These are phyloP conservation scores for Didymella glomerata DNA, from an alignment of 2,329 filamentous ascomycete species.

Conservation along the genomic window DNA sequence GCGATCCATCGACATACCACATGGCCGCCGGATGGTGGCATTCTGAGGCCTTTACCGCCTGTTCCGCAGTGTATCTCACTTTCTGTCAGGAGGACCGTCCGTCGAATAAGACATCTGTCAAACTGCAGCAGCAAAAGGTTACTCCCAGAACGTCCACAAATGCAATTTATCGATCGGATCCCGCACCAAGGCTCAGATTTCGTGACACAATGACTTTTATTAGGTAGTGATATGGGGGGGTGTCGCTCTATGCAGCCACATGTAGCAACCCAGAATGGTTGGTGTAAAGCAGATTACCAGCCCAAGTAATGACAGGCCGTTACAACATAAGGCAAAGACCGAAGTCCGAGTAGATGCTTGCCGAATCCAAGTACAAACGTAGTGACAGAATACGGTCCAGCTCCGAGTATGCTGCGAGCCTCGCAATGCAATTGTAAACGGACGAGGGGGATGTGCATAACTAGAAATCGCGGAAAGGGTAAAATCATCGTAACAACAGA, in stretches of 20 bases:
- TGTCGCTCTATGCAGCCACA: constrained; percentile 21
- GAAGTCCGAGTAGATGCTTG: constrained; percentile 35
- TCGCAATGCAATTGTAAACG: constrained; percentile 40
- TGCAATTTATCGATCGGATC: background rate
- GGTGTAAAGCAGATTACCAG: constrained; percentile 17
- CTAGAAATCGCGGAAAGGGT: constrained; percentile 12
- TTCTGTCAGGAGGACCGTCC: background rate
- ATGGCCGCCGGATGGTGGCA: constrained; percentile 8
- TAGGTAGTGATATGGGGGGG: constrained; percentile 21
- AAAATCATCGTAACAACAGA: constrained; percentile 20
- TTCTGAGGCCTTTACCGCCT: background rate
- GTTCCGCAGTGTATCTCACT: background rate
- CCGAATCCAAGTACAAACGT: constrained; percentile 35
- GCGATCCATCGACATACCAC: constrained; percentile 13
- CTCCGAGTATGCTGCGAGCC: constrained; percentile 35
- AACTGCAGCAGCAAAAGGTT: background rate
- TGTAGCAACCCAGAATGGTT: constrained; percentile 23
- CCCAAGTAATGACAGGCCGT: constrained; percentile 21
- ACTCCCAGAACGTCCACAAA: background rate
- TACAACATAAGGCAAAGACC: constrained; percentile 25
- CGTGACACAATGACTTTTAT: constrained; percentile 29
- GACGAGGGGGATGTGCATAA: constrained; percentile 6
- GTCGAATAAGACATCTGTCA: background rate
- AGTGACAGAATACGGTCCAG: constrained; percentile 45
- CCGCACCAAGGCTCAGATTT: background rate